phyloP scores from a whole-genome alignment of 257 asterid species.

The Craterostigma plantagineum region DNA sequence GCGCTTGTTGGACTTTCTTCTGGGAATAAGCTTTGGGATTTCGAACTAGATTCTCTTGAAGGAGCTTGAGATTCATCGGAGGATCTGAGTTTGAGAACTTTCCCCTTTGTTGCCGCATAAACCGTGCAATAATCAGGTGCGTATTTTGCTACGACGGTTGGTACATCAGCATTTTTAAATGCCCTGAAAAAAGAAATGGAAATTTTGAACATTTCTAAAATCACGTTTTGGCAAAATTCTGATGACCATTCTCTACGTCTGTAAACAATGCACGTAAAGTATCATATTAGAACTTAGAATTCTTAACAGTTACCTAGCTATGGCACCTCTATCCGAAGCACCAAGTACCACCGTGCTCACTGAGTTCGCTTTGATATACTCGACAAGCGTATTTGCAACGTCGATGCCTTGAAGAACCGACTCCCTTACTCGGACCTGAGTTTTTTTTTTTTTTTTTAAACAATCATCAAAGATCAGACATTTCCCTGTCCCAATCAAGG shows the following conservation, averaged over 20 bases:
- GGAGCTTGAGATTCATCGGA: constrained; percentile 15
- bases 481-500: too few relatives aligned
- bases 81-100: constrained; percentile 21
- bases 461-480: not conserved
- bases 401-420: constrained; percentile 35
- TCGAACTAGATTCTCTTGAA: too few relatives aligned
- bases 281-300: too few relatives aligned
- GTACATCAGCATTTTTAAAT: constrained; percentile 37
- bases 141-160: constrained; percentile 26
- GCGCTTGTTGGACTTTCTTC: too few relatives aligned
- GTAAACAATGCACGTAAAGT: too few relatives aligned
- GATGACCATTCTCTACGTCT: too few relatives aligned
- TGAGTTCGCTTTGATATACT: constrained; percentile 9
- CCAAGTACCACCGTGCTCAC: constrained; percentile 43
- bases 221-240: too few relatives aligned
- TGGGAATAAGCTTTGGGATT: too few relatives aligned
- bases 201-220: not conserved
- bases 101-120: constrained; percentile 17
- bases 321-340: constrained; percentile 25
- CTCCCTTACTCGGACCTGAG: constrained; percentile 53
- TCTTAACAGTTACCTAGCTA: constrained; percentile 61
- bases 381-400: constrained; percentile 18
- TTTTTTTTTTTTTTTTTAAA: not conserved
- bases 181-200: constrained; percentile 24
- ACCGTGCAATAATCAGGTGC: constrained; percentile 54